Evolutionary conservation across 371 early-diverging fungal genomes (phyloP).

Genomic region (Funneliformis caledonium): DNA sequence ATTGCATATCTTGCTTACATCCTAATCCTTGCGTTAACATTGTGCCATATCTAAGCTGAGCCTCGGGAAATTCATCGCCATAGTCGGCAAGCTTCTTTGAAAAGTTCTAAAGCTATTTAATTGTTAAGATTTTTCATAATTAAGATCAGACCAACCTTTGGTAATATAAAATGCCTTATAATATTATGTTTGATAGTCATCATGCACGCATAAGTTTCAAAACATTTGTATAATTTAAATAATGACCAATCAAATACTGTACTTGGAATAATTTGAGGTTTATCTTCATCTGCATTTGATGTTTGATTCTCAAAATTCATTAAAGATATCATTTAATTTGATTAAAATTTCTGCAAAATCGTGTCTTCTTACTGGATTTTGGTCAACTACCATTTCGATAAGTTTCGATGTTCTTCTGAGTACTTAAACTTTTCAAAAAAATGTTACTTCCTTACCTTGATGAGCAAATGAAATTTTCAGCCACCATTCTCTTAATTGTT

Average conservation of each 20-base stretch:
- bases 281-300: too few relatives aligned
- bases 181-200: slow-evolving; percentile 1
- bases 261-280: too few relatives aligned
- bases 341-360: too few relatives aligned
- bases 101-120: neutral
- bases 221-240: slow-evolving; percentile 6
- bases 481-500: too few relatives aligned
- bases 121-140: neutral
- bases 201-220: neutral
- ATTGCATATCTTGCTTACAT: neutral
- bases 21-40: slow-evolving; percentile 2
- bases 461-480: too few relatives aligned
- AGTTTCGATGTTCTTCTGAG: too few relatives aligned
- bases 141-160: neutral
- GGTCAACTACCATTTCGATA: too few relatives aligned
- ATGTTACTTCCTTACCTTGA: too few relatives aligned
- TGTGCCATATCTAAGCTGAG: slow-evolving; percentile 21
- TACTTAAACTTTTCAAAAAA: too few relatives aligned
- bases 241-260: neutral
- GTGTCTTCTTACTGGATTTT: too few relatives aligned
- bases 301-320: too few relatives aligned
- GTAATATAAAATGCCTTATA: slow-evolving; percentile 19
- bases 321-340: too few relatives aligned
- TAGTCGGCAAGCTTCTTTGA: slow-evolving; percentile 5
- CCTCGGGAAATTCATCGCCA: neutral